Conservation (phyloP, 2,329 filamentous ascomycete species). For the Colletotrichum lini region DNA sequence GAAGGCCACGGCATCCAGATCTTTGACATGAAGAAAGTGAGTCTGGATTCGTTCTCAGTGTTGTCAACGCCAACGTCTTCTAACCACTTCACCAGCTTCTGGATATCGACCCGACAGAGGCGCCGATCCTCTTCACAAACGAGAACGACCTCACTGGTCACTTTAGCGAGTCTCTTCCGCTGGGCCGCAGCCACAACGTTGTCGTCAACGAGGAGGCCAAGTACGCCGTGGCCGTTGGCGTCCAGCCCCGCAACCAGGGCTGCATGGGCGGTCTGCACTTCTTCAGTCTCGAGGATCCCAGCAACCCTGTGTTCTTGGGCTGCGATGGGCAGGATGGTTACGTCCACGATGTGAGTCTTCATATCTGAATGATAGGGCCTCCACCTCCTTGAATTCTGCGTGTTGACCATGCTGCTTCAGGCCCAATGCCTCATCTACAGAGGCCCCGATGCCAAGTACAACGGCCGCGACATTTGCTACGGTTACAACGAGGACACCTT, state of each 20-base stretch:
- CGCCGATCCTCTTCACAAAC: slow-evolving; percentile 49
- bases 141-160: slow-evolving; percentile 49
- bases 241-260: slow-evolving; percentile 51
- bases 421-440: slow-evolving; percentile 69
- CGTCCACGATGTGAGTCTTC: slow-evolving; percentile 60
- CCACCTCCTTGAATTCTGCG: not conserved
- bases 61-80: not conserved
- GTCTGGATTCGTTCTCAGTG: not conserved
- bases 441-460: slow-evolving; percentile 62
- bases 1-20: slow-evolving; percentile 69
- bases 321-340: slow-evolving; percentile 68
- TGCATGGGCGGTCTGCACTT: slow-evolving; percentile 68
- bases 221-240: slow-evolving; percentile 59
- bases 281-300: slow-evolving; percentile 66
- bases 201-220: slow-evolving; percentile 62
- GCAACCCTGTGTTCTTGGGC: slow-evolving; percentile 65
- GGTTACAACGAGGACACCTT: slow-evolving; percentile 67
- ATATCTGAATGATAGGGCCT: too few relatives aligned
- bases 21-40: slow-evolving; percentile 69
- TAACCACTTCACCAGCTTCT: slow-evolving; percentile 50
- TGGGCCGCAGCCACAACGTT: slow-evolving; percentile 64
- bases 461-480: slow-evolving; percentile 66
- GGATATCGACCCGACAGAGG: slow-evolving; percentile 54
- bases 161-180: slow-evolving; percentile 48
- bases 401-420: slow-evolving; percentile 49